A percentile compares a stretch with the other conserved stretches of the same genome.
These are phyloP conservation scores for Chamaenerion angustifolium DNA, from an alignment of 345 rosid genomes.

Conservation along the genomic window DNA sequence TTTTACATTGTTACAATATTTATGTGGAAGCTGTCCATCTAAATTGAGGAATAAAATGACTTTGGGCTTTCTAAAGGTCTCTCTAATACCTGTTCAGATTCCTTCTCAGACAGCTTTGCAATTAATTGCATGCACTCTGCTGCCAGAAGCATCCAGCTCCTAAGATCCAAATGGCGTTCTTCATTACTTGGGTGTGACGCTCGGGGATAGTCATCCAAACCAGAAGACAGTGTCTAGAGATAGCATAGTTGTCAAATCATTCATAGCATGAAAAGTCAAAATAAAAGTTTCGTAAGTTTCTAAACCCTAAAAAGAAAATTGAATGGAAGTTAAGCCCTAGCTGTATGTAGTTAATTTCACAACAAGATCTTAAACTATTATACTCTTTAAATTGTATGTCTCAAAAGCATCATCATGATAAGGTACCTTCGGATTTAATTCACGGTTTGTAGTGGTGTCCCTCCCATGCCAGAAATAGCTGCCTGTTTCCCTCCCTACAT, in stretches of 20 bases:
- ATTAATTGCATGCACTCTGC: conserved; percentile 77
- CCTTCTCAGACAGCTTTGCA: conserved; percentile 27
- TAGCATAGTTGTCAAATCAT: conserved; percentile 12
- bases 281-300: too few relatives aligned
- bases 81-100: conserved; percentile 39
- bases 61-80: background rate
- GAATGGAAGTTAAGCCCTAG: background rate
- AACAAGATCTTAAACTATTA: too few relatives aligned
- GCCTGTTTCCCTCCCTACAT: conserved; percentile 51
- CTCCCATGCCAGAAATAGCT: conserved; percentile 94
- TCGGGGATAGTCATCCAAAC: conserved; percentile 88
- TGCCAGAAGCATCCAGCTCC: conserved; percentile 95
- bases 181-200: conserved; percentile 87
- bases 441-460: conserved; percentile 37
- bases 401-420: conserved; percentile 9
- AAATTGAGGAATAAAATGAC: background rate
- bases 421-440: conserved; percentile 73
- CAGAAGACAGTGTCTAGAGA: conserved; percentile 59
- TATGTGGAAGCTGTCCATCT: too few relatives aligned
- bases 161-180: conserved; percentile 82
- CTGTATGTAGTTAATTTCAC: background rate
- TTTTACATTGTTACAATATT: too few relatives aligned
- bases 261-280: too few relatives aligned
- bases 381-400: background rate
- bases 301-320: background rate